phyloP scores from a whole-genome alignment of 2,329 filamentous ascomycete genomes.

The Calonectria henricotiae region DNA sequence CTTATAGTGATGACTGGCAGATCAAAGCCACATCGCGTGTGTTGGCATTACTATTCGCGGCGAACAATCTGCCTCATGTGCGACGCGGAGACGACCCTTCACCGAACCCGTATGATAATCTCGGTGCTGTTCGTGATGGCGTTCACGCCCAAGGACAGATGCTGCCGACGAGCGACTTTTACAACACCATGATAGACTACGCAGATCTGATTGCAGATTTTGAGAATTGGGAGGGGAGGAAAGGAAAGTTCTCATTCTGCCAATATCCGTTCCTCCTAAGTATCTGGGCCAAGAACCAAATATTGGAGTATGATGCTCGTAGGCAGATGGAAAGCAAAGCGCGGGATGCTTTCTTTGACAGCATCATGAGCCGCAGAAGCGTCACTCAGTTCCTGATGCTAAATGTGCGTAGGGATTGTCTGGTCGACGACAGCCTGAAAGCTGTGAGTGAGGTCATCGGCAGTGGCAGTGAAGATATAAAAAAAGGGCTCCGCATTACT shows the following conservation, averaged over 20 bases:
- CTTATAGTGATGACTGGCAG: constrained; percentile 91
- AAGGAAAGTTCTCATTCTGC: constrained; percentile 87
- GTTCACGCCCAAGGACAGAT: constrained; percentile 72
- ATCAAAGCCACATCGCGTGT: constrained; percentile 85
- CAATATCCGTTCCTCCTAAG: constrained; percentile 94
- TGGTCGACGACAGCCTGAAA: constrained; percentile 90
- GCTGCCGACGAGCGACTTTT: constrained; percentile 87
- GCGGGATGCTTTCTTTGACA: constrained; percentile 91
- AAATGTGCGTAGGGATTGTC: constrained; percentile 85
- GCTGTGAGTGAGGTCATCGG: constrained; percentile 90
- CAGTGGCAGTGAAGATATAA: constrained; percentile 86
- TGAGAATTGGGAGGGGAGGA: constrained; percentile 86
- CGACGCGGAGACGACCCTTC: constrained; percentile 55
- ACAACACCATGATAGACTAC: constrained; percentile 89
- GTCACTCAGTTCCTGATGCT: constrained; percentile 86
- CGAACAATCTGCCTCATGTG: constrained; percentile 75
- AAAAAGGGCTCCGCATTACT: constrained; percentile 89
- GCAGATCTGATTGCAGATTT: constrained; percentile 90
- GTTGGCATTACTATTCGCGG: constrained; percentile 85
- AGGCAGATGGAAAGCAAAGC: constrained; percentile 93
- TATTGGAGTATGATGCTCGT: constrained; percentile 89
- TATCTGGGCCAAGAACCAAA: constrained; percentile 92
- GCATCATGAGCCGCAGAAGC: constrained; percentile 82
- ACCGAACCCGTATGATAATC: constrained; percentile 48
- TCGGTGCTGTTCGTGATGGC: constrained; percentile 46